Percentiles rank a stretch among this genome's conserved stretches.
Conservation (phyloP, 495 filamentous ascomycete genomes). For the Lophiostoma macrostomum region DNA sequence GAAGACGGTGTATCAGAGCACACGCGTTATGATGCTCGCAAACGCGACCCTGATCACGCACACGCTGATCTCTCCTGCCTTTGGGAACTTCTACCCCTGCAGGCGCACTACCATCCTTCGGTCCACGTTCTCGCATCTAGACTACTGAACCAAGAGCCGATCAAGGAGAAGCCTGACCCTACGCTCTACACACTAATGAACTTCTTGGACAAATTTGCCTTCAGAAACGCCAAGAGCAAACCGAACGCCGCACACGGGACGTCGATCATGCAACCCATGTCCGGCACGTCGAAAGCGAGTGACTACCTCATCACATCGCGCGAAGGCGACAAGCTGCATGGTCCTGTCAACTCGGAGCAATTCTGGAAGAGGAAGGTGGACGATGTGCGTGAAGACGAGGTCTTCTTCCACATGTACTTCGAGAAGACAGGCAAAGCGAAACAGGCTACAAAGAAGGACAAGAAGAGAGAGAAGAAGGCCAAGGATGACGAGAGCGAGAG, state of each 20-base stretch:
- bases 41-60: conserved; percentile 84
- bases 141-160: conserved; percentile 61
- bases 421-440: conserved; percentile 67
- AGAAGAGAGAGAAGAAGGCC: conserved; percentile 53
- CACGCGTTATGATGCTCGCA: conserved; percentile 73
- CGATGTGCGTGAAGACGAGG: conserved; percentile 84
- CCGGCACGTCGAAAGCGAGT: conserved; percentile 58
- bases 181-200: conserved; percentile 82
- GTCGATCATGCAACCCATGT: conserved; percentile 94
- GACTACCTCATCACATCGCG: conserved; percentile 62
- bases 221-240: conserved; percentile 77
- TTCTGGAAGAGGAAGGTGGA: conserved; percentile 91
- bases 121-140: conserved; percentile 80
- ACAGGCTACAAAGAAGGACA: conserved; percentile 47
- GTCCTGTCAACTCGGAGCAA: conserved; percentile 74
- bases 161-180: conserved; percentile 84
- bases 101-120: conserved; percentile 87
- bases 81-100: conserved; percentile 80
- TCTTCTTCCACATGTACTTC: conserved; percentile 98
- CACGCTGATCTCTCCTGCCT: conserved; percentile 87
- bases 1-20: conserved; percentile 2
- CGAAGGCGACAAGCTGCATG: conserved; percentile 46
- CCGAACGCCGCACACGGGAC: conserved; percentile 60
- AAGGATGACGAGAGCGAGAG: conserved; percentile 47
- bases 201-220: conserved; percentile 96